Base-by-base conservation (phyloP, 116 monocot genomes). In the Posidonia oceanica region DNA sequence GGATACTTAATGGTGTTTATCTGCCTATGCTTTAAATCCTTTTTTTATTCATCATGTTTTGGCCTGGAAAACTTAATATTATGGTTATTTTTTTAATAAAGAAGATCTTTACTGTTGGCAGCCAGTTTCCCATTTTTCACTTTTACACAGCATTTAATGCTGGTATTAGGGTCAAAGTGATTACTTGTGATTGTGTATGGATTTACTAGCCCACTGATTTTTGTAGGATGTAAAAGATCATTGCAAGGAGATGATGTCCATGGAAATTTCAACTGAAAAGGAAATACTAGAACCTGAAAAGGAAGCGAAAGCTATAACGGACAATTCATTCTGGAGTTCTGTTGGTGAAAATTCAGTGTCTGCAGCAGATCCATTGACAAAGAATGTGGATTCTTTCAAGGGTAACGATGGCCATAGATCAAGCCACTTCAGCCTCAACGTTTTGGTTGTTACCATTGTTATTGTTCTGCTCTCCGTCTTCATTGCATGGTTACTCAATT, bases 191-290 rank as follows among this genome's bases (percentile, higher is more conserved):
- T 56, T 69, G 56, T 36, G 12, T 58, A 7, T 15, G 20, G 4
- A 7, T 64, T 59, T 15, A 16, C 13, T 61, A 12, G 13, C 64
- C 13, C 20, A 51, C 70, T 14, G 15, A 74, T 39, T 16, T 74
- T 67, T 70, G 36, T 59, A 96, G 96, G 96, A 86, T 78, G 68
- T 89, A 11, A 88, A 81, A 70, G 84, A 82, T 23, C 84, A 83
- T 40, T 96, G 88, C 77, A 83, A 80, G 70, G 91, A 96, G 73
- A 81, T 96, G 75, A 72, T 91, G 74, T 81, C 88, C 41, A 81
- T 87, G 68, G 91, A 88, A 69, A 29, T 75, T 76, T 61, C 81
- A 39, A 48, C 72, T 36, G 81, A 87, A 8, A 58, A 40, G 10
- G 52, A 73, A 36, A 72, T 91, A 17, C 23, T 83, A 48, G 88